These are phyloP conservation scores for Kluyveromyces nonfermentans DNA, from an alignment of 805 yeast species.

Conservation along the genomic window DNA sequence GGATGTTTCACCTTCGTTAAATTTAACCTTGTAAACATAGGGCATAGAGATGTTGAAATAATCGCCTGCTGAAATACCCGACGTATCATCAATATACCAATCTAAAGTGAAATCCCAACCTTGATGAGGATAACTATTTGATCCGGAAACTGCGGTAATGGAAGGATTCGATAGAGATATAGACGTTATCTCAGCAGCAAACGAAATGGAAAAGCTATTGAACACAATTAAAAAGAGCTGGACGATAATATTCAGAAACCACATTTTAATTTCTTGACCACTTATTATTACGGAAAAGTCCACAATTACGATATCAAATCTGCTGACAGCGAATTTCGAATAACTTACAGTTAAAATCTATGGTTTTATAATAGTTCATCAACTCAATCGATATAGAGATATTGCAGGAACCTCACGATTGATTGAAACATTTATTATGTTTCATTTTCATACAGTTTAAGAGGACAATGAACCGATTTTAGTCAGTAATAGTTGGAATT, in stretches of 20 bases:
- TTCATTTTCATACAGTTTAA: neutral
- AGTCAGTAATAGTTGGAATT: neutral
- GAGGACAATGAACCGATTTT: neutral
- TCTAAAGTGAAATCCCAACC: conserved; percentile 30
- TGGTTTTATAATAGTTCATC: neutral
- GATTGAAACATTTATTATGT: neutral
- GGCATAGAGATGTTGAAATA: conserved; percentile 23
- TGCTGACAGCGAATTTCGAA: neutral
- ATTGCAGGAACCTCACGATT: neutral
- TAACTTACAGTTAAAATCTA: neutral
- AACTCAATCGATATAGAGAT: neutral
- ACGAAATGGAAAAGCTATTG: neutral
- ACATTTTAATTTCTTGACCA: neutral
- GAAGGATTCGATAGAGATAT: conserved; percentile 1
- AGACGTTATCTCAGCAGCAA: neutral
- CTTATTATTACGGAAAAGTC: neutral
- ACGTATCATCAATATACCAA: conserved; percentile 16
- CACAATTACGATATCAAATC: neutral
- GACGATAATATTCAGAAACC: neutral
- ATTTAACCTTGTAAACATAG: conserved; percentile 29
- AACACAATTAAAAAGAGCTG: neutral
- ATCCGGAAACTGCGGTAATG: conserved; percentile 1
- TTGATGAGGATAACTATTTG: conserved; percentile 18
- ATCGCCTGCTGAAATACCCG: conserved; percentile 18
- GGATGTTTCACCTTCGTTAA: conserved; percentile 16